A percentile compares a stretch with the other conserved stretches of the same genome.
Evolutionary conservation across 495 filamentous ascomycete genomes (phyloP).

Genomic region (Penicillium antarcticum): DNA sequence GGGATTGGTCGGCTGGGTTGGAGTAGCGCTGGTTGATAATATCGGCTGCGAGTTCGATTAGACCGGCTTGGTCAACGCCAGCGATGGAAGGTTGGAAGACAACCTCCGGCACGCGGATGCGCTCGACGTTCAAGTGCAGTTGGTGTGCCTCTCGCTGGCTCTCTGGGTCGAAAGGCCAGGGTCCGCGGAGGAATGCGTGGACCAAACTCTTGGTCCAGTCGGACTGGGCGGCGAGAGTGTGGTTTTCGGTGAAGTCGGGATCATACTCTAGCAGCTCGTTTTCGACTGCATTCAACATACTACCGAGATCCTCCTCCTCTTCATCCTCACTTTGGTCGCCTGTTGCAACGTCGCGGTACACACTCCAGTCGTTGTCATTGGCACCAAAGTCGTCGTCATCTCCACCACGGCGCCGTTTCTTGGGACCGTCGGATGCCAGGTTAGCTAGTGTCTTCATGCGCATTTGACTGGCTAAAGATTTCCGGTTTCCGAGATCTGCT

Average conservation of each 20-base stretch:
- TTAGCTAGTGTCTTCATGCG: constrained; percentile 99
- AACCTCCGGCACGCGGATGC: constrained; percentile 93
- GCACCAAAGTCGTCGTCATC: constrained; percentile 93
- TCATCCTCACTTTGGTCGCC: constrained; percentile 73
- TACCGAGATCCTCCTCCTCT: constrained; percentile 81
- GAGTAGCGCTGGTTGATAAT: constrained; percentile 78
- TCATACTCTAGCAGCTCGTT: constrained; percentile 82
- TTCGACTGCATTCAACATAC: constrained; percentile 69
- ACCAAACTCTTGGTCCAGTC: constrained; percentile 92
- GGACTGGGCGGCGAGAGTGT: constrained; percentile 84
- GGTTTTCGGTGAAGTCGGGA: constrained; percentile 80
- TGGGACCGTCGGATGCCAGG: constrained; percentile 85
- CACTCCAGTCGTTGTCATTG: constrained; percentile 96
- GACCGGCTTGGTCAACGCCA: constrained; percentile 88
- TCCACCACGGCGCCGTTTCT: constrained; percentile 74
- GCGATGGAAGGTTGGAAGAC: constrained; percentile 95
- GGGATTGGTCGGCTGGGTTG: constrained; percentile 51
- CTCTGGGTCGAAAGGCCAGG: constrained; percentile 78
- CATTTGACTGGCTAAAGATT: constrained; percentile 90
- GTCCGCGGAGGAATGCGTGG: constrained; percentile 85
- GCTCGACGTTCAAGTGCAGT: constrained; percentile 92
- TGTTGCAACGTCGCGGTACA: constrained; percentile 87
- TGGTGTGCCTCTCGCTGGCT: constrained; percentile 80
- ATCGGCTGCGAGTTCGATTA: constrained; percentile 83
- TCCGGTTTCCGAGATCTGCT: constrained; percentile 89